Evolutionary conservation across 106 monocot genomes (phyloP).

Genomic region (Alisma plantagoaquatica): DNA sequence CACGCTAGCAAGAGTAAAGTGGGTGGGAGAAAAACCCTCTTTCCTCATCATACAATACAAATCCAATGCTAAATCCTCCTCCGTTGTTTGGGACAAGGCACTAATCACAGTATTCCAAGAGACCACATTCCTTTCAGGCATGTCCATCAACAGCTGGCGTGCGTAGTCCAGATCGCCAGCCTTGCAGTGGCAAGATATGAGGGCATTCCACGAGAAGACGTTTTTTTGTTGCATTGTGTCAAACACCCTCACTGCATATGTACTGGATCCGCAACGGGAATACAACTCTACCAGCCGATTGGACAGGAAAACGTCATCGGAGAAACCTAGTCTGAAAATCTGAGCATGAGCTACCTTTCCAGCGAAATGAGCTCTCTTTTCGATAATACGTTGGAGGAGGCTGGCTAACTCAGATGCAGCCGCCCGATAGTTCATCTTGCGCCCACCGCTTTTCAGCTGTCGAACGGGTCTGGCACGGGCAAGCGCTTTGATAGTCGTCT

Average conservation of each 20-base stretch:
- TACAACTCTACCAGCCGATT: slow-evolving; percentile 84
- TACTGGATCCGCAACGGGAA: slow-evolving; percentile 18
- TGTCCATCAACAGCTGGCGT: slow-evolving; percentile 38
- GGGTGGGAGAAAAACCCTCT: slow-evolving; percentile 52
- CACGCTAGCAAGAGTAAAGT: slow-evolving; percentile 68
- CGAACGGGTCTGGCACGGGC: too few species aligned
- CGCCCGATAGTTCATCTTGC: too few species aligned
- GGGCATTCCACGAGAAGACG: slow-evolving; percentile 68
- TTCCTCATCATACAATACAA: slow-evolving; percentile 41
- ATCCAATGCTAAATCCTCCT: slow-evolving; percentile 29
- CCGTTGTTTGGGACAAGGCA: slow-evolving; percentile 17
- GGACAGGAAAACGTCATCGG: slow-evolving; percentile 59
- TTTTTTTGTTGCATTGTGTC: slow-evolving; percentile 37
- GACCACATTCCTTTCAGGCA: slow-evolving; percentile 71
- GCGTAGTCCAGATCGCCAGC: slow-evolving; percentile 26
- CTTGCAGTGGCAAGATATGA: slow-evolving; percentile 37
- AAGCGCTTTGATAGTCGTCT: too few species aligned
- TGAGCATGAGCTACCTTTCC: slow-evolving; percentile 60
- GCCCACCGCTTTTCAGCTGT: too few species aligned
- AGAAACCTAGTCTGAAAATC: slow-evolving; percentile 30
- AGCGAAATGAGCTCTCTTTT: slow-evolving; percentile 14
- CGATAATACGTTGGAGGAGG: slow-evolving; percentile 47
- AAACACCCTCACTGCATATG: slow-evolving; percentile 35
- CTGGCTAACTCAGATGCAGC: too few species aligned
- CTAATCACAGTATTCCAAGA: slow-evolving; percentile 83